Base-by-base conservation (phyloP, 2,329 filamentous ascomycete species). In the Beauveria sp. region DNA sequence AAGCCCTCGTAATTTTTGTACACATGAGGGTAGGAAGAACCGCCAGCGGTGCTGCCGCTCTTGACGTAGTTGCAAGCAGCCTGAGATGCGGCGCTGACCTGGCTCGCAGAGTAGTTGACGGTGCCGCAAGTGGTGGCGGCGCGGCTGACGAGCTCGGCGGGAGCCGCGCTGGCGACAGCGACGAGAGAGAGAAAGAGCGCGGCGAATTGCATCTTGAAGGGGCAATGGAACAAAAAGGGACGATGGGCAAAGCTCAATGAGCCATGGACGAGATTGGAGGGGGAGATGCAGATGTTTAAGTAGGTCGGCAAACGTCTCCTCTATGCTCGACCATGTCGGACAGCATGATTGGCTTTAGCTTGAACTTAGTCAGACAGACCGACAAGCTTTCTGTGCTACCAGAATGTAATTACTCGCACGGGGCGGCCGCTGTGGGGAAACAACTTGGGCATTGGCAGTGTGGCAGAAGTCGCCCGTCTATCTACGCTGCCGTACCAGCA, bases 1-100 rank as follows among this genome's bases (percentile, higher is more conserved):
- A 88, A 88, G 20, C 82, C 84, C 68, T 88, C 85, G 66, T 81
- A 81, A 75, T 87, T 82, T 71, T 85, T 81, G 74, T 84, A 87
- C 42, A 72, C 72, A 69, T 87, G 84, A 0, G 84, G 84, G 70
- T 87, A 86, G 43, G 28, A 62, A 16, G 64, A 68, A 60, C 71
- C 69, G 64, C 77, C 76, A 46, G 71, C 72, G 45, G 69, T 69
- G 31, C 67, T 66, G 54, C 75, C 76, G 31, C 72, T 65, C 57
- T 73, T 64, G 69, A 83, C 79, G 67, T 83, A 79, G 22, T 72
- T 69, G 74, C 79, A 86, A 3, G 82, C 83, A 52, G 78, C 74
- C 61, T 77, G 73, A 46, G 79, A 70, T 45, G 85, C 85, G 10
- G 76, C 72, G 64, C 72, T 74, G 54, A 86, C 78, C 62, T 80